Evolutionary conservation across 306 rosid species (phyloP).

Genomic region (Inga oerstediana): DNA sequence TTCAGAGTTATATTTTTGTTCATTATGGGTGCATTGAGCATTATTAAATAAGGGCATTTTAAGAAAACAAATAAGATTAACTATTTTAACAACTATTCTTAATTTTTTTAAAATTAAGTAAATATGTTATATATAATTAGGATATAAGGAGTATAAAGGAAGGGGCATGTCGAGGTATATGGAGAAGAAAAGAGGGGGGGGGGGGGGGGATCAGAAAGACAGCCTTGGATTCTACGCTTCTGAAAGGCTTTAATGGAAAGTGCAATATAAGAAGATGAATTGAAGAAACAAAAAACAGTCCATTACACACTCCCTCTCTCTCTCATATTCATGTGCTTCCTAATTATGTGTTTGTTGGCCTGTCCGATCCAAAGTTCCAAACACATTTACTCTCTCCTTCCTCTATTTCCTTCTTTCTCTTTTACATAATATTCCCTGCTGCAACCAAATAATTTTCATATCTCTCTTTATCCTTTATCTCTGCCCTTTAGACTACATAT

Average conservation of each 20-base stretch:
- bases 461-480: neutral
- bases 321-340: slow-evolving; percentile 51
- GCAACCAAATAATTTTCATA: neutral
- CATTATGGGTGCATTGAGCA: no score
- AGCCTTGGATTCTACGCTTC: slow-evolving; percentile 66
- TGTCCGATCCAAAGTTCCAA: slow-evolving; percentile 28
- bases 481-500: neutral
- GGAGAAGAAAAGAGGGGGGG: neutral
- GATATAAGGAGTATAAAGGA: neutral
- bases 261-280: neutral
- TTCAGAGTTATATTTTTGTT: no score
- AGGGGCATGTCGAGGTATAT: slow-evolving; percentile 39
- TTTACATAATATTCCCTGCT: neutral
- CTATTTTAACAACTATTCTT: no score
- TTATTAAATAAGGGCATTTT: no score
- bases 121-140: no score
- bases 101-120: no score
- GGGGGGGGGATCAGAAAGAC: neutral
- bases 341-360: slow-evolving; percentile 59
- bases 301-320: slow-evolving; percentile 10
- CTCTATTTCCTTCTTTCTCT: neutral
- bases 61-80: no score
- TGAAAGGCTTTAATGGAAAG: neutral
- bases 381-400: neutral
- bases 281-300: neutral